Evolutionary conservation across 2,329 filamentous ascomycete genomes (phyloP).

Genomic region (Drechslerella stenobrocha): DNA sequence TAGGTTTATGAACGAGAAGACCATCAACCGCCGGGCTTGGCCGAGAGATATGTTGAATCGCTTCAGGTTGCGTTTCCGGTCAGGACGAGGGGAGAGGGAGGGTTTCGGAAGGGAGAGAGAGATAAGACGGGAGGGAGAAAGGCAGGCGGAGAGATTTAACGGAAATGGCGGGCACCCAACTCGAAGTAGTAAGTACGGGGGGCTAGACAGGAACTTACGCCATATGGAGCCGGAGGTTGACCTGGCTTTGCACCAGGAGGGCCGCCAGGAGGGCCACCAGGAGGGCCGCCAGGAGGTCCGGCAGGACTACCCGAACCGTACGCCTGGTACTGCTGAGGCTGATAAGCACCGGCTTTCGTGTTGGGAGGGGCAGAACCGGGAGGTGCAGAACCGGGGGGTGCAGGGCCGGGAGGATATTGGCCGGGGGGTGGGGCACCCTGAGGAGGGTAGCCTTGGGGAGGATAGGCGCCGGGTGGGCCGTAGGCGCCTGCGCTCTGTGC

Average conservation of each 20-base stretch:
- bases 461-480: slow-evolving; percentile 32
- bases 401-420: slow-evolving; percentile 21
- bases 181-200: slow-evolving; percentile 4
- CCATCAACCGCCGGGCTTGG: slow-evolving; percentile 46
- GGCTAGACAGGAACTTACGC: slow-evolving; percentile 36
- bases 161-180: slow-evolving; percentile 8
- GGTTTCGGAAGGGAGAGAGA: slow-evolving; percentile 4
- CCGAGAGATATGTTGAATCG: slow-evolving; percentile 45
- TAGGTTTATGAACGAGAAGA: slow-evolving; percentile 31
- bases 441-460: slow-evolving; percentile 9
- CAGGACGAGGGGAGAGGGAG: slow-evolving; percentile 28
- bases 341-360: slow-evolving; percentile 29
- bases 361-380: too few species aligned
- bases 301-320: slow-evolving; percentile 19
- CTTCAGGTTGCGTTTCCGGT: slow-evolving; percentile 45
- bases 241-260: slow-evolving; percentile 23
- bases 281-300: too few species aligned
- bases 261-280: too few species aligned
- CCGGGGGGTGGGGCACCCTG: slow-evolving; percentile 21
- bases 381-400: slow-evolving; percentile 13
- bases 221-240: slow-evolving; percentile 33
- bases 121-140: slow-evolving; percentile 10
- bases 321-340: slow-evolving; percentile 35
- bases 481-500: slow-evolving; percentile 39
- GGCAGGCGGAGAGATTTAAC: not conserved